These are phyloP conservation scores for Imleria badia DNA, from an alignment of 768 basidiomycete species.

Conservation along the genomic window DNA sequence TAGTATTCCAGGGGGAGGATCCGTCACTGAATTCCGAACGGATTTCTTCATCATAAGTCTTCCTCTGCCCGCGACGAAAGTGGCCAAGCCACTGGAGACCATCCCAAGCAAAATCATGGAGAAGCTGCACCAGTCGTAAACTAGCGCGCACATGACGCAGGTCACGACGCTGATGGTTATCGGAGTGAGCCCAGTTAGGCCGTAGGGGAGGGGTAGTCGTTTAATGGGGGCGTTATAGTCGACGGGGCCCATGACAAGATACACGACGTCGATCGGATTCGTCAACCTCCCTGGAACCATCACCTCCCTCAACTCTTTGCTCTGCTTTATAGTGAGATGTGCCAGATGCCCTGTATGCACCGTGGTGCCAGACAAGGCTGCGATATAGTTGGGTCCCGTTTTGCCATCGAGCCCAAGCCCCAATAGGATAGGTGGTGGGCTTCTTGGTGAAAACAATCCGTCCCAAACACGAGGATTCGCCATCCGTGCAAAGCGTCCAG, in stretches of 20 bases:
- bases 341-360: conserved; percentile 24
- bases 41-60: conserved; percentile 18
- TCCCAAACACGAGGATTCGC: conserved; percentile 27
- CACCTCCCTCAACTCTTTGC: conserved; percentile 6
- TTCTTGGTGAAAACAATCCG: conserved; percentile 21
- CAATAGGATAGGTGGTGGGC: conserved; percentile 19
- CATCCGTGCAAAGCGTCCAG: conserved; percentile 32
- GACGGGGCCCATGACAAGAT: conserved; percentile 12
- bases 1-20: conserved; percentile 26
- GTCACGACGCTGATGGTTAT: conserved; percentile 20
- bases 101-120: conserved; percentile 33
- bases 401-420: conserved; percentile 32
- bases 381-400: conserved; percentile 27
- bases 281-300: conserved; percentile 21
- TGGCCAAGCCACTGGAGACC: conserved; percentile 28
- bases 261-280: conserved; percentile 17
- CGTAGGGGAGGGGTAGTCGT: not conserved
- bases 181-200: conserved; percentile 19
- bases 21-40: conserved; percentile 13
- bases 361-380: conserved; percentile 25
- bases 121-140: conserved; percentile 32
- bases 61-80: conserved; percentile 26
- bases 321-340: conserved; percentile 18
- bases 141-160: conserved; percentile 24
- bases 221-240: conserved; percentile 5